phyloP scores from a whole-genome alignment of 345 rosid genomes.

The Toxicodendron radicans region DNA sequence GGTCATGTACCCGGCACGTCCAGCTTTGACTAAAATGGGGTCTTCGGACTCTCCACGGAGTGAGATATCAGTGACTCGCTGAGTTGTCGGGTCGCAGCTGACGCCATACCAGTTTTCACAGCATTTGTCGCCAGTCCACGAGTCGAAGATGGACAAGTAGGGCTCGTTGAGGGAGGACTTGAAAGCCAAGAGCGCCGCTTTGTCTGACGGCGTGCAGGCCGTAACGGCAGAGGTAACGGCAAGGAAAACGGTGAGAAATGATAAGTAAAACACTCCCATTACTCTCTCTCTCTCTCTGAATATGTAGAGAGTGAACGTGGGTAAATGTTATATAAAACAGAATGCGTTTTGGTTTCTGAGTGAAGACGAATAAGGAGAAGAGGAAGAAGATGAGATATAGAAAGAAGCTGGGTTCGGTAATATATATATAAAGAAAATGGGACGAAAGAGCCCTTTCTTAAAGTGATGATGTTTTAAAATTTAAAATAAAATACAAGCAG shows the following conservation, averaged over 20 bases:
- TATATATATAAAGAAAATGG: background rate
- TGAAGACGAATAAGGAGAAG: background rate
- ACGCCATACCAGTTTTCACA: conserved; percentile 79
- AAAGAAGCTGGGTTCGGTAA: background rate
- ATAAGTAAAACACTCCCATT: conserved; percentile 29
- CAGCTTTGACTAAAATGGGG: conserved; percentile 67
- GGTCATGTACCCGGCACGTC: conserved; percentile 80
- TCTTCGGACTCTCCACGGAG: conserved; percentile 97
- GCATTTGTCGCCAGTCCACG: conserved; percentile 72
- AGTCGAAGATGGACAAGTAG: conserved; percentile 66
- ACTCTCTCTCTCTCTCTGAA: conserved; percentile 10
- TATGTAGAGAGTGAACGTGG: too few relatives aligned
- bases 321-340: background rate
- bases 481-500: too few relatives aligned
- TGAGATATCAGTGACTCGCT: conserved; percentile 68
- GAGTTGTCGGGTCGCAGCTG: conserved; percentile 68
- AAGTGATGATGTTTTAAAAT: too few relatives aligned
- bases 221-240: conserved; percentile 32
- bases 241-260: conserved; percentile 28
- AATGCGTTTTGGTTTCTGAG: background rate
- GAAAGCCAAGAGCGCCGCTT: conserved; percentile 53
- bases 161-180: conserved; percentile 70
- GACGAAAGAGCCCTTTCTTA: background rate
- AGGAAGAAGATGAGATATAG: background rate
- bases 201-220: conserved; percentile 60